These are phyloP conservation scores for Termitomyces sp. DNA, from an alignment of 768 basidiomycete genomes.

Conservation along the genomic window DNA sequence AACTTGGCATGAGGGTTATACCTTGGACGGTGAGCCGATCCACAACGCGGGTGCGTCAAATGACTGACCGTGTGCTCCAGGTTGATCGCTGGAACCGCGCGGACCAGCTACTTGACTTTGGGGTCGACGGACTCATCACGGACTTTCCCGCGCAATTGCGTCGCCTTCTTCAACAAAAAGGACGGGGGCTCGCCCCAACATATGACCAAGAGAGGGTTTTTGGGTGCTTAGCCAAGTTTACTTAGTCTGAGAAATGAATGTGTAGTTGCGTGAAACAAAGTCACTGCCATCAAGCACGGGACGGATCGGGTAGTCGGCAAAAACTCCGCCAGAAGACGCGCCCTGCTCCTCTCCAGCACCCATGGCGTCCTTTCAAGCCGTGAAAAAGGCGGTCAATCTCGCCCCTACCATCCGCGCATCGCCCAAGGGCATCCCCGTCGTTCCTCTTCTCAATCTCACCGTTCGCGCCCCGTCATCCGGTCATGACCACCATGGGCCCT, in stretches of 20 bases:
- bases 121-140: conserved; percentile 74
- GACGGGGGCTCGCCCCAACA: conserved; percentile 46
- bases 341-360: conserved; percentile 22
- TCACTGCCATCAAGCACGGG: conserved; percentile 17
- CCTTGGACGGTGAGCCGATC: conserved; percentile 63
- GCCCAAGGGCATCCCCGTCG: conserved; percentile 74
- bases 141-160: conserved; percentile 65
- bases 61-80: conserved; percentile 25
- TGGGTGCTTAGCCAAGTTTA: conserved; percentile 41
- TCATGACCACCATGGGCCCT: conserved; percentile 54
- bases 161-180: conserved; percentile 48
- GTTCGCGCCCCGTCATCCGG: conserved; percentile 56
- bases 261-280: not conserved
- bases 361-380: conserved; percentile 69
- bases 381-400: conserved; percentile 80
- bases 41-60: not conserved
- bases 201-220: conserved; percentile 58
- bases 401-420: conserved; percentile 76
- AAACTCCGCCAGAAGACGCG: conserved; percentile 26
- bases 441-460: conserved; percentile 68
- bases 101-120: conserved; percentile 54
- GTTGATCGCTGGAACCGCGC: conserved; percentile 57
- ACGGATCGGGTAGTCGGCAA: conserved; percentile 38
- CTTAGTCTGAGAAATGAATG: not conserved
- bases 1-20: conserved; percentile 55